Evolutionary conservation across 2,329 filamentous ascomycete species (phyloP), one percentile per base, ranked within the genome.

Genomic region (Scopulariopsis brevicaulis): DNA sequence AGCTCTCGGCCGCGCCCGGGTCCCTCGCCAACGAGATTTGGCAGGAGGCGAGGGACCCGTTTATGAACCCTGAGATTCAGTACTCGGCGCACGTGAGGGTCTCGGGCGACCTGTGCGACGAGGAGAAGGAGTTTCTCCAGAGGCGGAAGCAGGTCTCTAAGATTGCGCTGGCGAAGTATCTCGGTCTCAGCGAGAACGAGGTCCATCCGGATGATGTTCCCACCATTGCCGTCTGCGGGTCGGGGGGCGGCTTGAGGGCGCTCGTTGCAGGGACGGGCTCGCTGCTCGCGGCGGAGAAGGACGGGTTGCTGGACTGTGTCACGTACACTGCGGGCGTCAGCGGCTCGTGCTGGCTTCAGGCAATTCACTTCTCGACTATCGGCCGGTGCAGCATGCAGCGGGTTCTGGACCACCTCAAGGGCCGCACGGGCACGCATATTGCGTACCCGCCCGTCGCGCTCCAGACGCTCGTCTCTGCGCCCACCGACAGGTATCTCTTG

Each of bases 261-360:
- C 80, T 99, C 43, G 90, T 97, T 20, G 92, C 94, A 1, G 92
- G 93, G 3, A 58, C 91, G 0, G 92, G 93, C 0, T 96, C 92
- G 0, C 86, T 95, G 61, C 77, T 94, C 11, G 92, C 91, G 3
- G 81, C 90, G 0, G 84, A 90, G 60, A 88, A 96, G 68, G 87
- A 89, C 59, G 94, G 94, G 0, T 76, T 99, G 0, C 95, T 96
- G 68, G 92, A 96, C 71, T 97, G 94, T 68, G 81, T 90, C 12
- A 97, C 92, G 1, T 99, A 99, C 67, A 96, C 91, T 0, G 90
- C 93, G 5, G 94, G 94, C 1, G 94, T 99, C 54, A 96, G 91
- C 67, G 94, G 94, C 0, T 95, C 89, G 62, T 97, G 94, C 70
- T 99, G 94, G 94, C 78, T 97, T 6, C 93, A 97, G 69, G 79